Evolutionary conservation across 768 basidiomycete genomes (phyloP), one percentile per base, ranked within the genome.

Genomic region (Kockovaella imperatae): DNA sequence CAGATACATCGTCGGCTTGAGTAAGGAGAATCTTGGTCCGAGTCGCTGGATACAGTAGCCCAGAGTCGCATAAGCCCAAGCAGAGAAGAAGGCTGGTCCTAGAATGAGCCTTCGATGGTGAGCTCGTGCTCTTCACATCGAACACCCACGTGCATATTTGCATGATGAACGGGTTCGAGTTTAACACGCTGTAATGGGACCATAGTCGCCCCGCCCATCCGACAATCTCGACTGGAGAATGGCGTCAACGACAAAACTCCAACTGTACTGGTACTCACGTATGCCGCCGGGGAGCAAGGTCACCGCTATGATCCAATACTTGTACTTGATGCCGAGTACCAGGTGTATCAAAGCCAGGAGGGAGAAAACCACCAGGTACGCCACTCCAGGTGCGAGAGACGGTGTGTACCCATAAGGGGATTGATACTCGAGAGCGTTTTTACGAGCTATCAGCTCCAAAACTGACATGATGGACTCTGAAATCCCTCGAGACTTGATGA

Each of bases 11-110:
- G 35, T 52, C 2, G 57, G 57, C 14, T 26, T 42, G 30, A 65
- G 46, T 17, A 64, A 53, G 13, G 67, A 65, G 36, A 57, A 65
- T 11, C 36, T 42, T 13, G 54, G 45, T 1, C 67, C 68, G 32
- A 72, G 56, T 6, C 54, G 46, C 39, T 49, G 52, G 53, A 72
- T 68, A 35, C 66, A 60, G 53, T 60, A 56, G 18, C 69, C 69
- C 4, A 70, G 59, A 25, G 64, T 29, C 23, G 57, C 64, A 50
- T 70, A 72, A 11, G 54, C 52, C 34, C 57, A 61, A 1, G 67
- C 71, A 0, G 62, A 64, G 67, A 65, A 70, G 54, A 70, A 72
- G 36, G 63, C 65, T 0, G 71, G 71, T 2, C 59, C 67, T 30
- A 72, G 52, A 30, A 69, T 67, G 3, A 71, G 62, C 23, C 65